Evolutionary conservation across 352 stramenopile genomes (phyloP).

Genomic region (Phytophthora ohioensis): DNA sequence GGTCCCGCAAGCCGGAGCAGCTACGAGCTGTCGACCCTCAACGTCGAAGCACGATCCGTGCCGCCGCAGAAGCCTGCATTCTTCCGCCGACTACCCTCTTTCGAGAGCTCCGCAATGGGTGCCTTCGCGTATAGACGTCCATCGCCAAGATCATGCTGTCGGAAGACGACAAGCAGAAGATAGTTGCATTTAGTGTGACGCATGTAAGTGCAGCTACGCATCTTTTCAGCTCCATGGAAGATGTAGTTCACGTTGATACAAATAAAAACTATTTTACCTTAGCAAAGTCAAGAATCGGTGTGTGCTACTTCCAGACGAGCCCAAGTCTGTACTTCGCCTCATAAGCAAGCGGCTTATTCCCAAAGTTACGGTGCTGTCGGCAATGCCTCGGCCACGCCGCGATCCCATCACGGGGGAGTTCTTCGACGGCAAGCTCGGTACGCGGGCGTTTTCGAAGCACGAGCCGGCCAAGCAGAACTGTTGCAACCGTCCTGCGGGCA

Average conservation of each 20-base stretch:
- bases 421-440: conserved; percentile 14
- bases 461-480: conserved; percentile 5
- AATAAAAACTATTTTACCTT: background rate
- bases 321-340: background rate
- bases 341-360: background rate
- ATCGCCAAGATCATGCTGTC: background rate
- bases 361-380: background rate
- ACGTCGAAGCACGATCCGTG: background rate
- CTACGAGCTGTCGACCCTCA: background rate
- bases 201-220: background rate
- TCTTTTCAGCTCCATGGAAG: background rate
- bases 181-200: background rate
- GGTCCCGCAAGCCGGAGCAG: background rate
- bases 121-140: background rate
- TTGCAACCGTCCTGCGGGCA: conserved; percentile 2
- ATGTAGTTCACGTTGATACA: background rate
- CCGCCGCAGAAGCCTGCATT: background rate
- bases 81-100: background rate
- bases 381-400: background rate
- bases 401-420: conserved; percentile 1
- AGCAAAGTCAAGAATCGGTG: background rate
- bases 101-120: background rate
- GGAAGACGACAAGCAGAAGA: background rate
- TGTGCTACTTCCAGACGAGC: background rate
- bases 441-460: conserved; percentile 6